Evolutionary conservation across 2,329 filamentous ascomycete genomes (phyloP), one percentile per base, ranked within the genome.

Genomic region (Sporothrix mexicana): DNA sequence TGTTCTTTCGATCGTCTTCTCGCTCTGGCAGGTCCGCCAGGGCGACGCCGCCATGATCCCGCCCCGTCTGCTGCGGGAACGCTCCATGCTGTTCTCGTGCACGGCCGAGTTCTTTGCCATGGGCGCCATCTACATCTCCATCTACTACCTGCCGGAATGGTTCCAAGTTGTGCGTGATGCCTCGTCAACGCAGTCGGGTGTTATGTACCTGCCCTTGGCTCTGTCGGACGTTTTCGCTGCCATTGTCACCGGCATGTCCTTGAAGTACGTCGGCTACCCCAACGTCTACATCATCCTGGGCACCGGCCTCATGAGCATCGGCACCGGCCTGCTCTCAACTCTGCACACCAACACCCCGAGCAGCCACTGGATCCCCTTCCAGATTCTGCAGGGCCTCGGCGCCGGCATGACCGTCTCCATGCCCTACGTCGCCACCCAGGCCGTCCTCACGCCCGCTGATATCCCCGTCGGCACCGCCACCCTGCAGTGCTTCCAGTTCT

Each of bases 401-500:
- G 77, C 83, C 73, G 84, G 84, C n/a, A 74, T 79, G 36, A 84
- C 84, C 43, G 85, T 86, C 79, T 85, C 86, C 76, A 79, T 83
- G 17, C 80, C 80, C 70, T 78, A 84, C 23, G 79, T 85, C 10
- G 83, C 85, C 8, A 83, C 87, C 0, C 87, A 88, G 77, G 86
- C 84, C 20, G 83, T 85, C 0, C 80, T 88, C 2, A 78, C 83
- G 0, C 81, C 83, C 36, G 80, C 82, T 2, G 82, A 84, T 66
- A 81, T 87, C 13, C 84, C 86, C 2, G 82, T 86, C 2, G 86
- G 81, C 47, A 86, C 83, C 10, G 85, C 86, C 0, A 84, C 81
- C 53, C 82, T 87, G 0, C 82, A 84, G 45, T 91, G 92, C 80
- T 88, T 88, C 81, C 88, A 92, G 77, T 84, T 85, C 0, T 83